Evolutionary conservation across 108 stramenopile genomes (phyloP).

Genomic region (Conticribra guillardii): DNA sequence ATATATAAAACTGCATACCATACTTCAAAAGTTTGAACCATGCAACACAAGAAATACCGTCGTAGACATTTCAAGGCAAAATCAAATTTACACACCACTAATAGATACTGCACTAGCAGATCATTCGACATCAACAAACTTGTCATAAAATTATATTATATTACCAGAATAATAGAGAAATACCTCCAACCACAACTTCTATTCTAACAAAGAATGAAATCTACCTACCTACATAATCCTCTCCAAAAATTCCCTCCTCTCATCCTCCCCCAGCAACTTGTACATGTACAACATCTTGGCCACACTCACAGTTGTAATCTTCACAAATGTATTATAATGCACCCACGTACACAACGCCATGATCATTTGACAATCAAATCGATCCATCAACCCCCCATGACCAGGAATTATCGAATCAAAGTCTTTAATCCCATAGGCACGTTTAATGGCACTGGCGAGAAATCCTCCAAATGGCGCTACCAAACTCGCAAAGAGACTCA

Average conservation of each 20-base stretch:
- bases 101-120: no score
- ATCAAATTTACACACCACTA: no score
- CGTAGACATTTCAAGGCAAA: no score
- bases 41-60: no score
- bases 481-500: constrained; percentile 82
- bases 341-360: constrained; percentile 97
- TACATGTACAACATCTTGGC: constrained; percentile 86
- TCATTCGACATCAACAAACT: no score
- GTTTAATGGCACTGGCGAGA: constrained; percentile 92
- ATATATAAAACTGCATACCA: no score
- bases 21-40: no score
- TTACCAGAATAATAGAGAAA: no score
- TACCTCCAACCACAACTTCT: not conserved
- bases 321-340: constrained; percentile 95
- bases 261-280: constrained; percentile 58
- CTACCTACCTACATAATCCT: constrained; percentile 24
- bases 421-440: constrained; percentile 93
- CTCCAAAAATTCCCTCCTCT: constrained; percentile 54
- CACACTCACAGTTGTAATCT: constrained; percentile 81
- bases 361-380: constrained; percentile 98
- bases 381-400: constrained; percentile 91
- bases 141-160: no score
- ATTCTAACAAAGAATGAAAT: not conserved
- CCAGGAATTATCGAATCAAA: constrained; percentile 92
- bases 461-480: constrained; percentile 97